A percentile compares a stretch with the other conserved stretches of the same genome.
phyloP scores from a whole-genome alignment of 2,329 filamentous ascomycete species.

The Hortaea werneckii region DNA sequence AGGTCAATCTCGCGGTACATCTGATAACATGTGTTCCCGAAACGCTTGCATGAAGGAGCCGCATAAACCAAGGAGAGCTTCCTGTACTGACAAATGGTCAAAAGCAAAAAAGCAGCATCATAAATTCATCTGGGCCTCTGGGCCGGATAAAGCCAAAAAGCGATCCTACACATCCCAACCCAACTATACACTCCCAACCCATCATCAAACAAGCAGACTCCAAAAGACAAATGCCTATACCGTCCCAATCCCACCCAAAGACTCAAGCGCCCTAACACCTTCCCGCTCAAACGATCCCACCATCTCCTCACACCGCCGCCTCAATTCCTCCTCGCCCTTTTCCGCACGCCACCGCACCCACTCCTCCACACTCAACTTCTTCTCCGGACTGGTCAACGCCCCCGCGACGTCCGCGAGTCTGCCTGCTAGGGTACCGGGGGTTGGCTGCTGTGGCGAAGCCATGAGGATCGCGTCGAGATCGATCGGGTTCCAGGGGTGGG shows the following conservation, averaged over 20 bases:
- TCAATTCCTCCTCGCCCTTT: constrained; percentile 68
- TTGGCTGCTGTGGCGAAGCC: constrained; percentile 27
- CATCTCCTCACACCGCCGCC: constrained; percentile 70
- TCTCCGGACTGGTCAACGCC: constrained; percentile 64
- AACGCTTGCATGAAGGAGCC: too few relatives aligned
- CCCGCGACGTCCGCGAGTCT: constrained; percentile 39
- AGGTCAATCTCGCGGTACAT: too few relatives aligned
- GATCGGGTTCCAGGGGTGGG: constrained; percentile 57
- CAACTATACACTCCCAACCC: background rate
- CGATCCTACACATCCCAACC: background rate
- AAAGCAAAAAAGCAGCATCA: too few relatives aligned
- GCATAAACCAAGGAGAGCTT: too few relatives aligned
- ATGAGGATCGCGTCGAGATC: constrained; percentile 66
- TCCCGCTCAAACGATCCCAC: constrained; percentile 76
- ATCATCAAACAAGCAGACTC: background rate
- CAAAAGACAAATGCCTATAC: background rate
- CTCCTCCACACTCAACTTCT: constrained; percentile 83
- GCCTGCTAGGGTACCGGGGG: constrained; percentile 13
- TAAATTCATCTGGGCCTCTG: too few relatives aligned
- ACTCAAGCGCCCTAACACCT: constrained; percentile 65
- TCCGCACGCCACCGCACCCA: constrained; percentile 80
- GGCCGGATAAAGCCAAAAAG: background rate
- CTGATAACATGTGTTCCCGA: too few relatives aligned
- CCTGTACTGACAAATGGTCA: too few relatives aligned
- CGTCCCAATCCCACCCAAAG: constrained; percentile 53